A percentile compares a stretch with the other conserved stretches of the same genome.
These are phyloP conservation scores for Fraxinus greggii DNA, from an alignment of 305 asterid genomes.

Conservation along the genomic window DNA sequence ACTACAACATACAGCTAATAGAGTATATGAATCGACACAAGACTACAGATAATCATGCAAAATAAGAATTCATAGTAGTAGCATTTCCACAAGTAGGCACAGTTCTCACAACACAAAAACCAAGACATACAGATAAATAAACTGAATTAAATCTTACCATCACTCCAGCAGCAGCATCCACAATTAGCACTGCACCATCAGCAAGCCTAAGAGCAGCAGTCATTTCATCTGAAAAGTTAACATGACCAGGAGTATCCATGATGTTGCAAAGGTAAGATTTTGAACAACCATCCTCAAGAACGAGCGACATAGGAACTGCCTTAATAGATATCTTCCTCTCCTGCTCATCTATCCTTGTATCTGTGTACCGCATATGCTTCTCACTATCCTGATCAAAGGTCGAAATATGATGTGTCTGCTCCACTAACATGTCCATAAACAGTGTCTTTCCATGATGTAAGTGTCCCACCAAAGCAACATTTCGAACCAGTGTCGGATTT, in stretches of 20 bases:
- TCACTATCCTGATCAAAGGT: slow-evolving; percentile 90
- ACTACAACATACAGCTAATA: background rate
- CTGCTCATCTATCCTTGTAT: slow-evolving; percentile 95
- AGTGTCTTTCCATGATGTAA: slow-evolving; percentile 85
- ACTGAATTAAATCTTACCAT: slow-evolving; percentile 50
- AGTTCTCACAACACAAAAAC: background rate
- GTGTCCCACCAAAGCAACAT: slow-evolving; percentile 92
- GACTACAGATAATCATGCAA: background rate
- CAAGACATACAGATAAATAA: background rate
- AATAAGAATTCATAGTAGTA: background rate
- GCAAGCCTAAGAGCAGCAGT: slow-evolving; percentile 96
- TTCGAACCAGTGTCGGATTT: slow-evolving; percentile 74
- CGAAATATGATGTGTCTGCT: slow-evolving; percentile 94
- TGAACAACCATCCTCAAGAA: slow-evolving; percentile 87
- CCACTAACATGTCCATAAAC: slow-evolving; percentile 94
- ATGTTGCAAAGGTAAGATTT: slow-evolving; percentile 89
- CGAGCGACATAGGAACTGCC: slow-evolving; percentile 89
- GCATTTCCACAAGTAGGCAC: background rate
- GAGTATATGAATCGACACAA: background rate
- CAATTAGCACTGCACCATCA: slow-evolving; percentile 95
- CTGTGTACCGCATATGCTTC: slow-evolving; percentile 96
- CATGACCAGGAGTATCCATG: slow-evolving; percentile 98
- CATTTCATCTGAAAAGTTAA: slow-evolving; percentile 97
- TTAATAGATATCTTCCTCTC: slow-evolving; percentile 92
- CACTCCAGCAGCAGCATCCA: slow-evolving; percentile 98